Evolutionary conservation across 306 rosid species (phyloP).

Genomic region (Dalbergia oliveri): DNA sequence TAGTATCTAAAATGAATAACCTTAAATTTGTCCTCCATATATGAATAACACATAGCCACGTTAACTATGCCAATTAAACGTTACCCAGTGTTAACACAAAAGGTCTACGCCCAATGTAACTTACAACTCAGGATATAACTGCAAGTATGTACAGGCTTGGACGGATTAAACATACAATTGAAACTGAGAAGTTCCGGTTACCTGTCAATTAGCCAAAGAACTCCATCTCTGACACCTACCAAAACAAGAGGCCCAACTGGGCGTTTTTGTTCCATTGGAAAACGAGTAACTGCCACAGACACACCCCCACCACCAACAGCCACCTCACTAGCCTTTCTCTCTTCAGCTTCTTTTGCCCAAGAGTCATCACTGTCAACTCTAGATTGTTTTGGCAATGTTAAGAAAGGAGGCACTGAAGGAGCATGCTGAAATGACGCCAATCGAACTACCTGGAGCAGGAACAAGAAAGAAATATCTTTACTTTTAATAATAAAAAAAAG

Average conservation of each 20-base stretch:
- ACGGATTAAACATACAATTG: conserved; percentile 27
- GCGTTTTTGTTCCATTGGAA: conserved; percentile 95
- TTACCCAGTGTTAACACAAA: conserved; percentile 16
- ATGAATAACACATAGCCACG: conserved; percentile 27
- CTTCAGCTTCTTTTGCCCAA: conserved; percentile 66
- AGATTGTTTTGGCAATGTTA: conserved; percentile 80
- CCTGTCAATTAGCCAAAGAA: conserved; percentile 99
- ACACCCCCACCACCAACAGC: conserved; percentile 99
- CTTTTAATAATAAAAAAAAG: neutral
- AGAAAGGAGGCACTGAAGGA: conserved; percentile 95
- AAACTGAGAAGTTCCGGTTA: conserved; percentile 48
- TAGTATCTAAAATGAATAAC: conserved; percentile 29
- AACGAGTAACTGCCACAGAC: conserved; percentile 94
- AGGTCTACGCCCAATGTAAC: conserved; percentile 17
- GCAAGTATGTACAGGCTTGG: conserved; percentile 22
- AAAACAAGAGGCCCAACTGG: conserved; percentile 93
- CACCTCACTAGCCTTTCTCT: conserved; percentile 81
- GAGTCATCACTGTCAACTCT: conserved; percentile 78
- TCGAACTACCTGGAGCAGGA: conserved; percentile 81
- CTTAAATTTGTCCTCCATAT: conserved; percentile 33
- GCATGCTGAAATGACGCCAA: conserved; percentile 99
- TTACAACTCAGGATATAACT: conserved; percentile 22
- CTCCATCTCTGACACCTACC: conserved; percentile 98
- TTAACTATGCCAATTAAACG: conserved; percentile 3
- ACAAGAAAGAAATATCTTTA: conserved; percentile 31